These are phyloP conservation scores for Solanum virginianum DNA, from an alignment of 257 asterid genomes.

Conservation along the genomic window DNA sequence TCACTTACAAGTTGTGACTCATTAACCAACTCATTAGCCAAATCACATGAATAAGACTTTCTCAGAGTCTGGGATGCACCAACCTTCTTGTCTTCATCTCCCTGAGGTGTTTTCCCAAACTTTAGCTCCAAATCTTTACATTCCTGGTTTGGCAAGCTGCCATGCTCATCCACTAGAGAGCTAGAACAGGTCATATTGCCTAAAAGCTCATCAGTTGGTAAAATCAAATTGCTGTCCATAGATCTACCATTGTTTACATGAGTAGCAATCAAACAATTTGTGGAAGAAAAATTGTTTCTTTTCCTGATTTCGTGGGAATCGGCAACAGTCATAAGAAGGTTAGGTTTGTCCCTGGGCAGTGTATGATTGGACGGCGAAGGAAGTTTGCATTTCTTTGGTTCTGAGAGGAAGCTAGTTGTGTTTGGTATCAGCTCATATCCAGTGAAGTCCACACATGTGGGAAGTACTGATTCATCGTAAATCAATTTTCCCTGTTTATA, in stretches of 20 bases:
- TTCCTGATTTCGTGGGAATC: conserved; percentile 11
- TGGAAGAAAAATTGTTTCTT: conserved; percentile 7
- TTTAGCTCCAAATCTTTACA: conserved; percentile 3
- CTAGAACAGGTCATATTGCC: conserved; percentile 7
- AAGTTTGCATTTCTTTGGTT: conserved; percentile 32
- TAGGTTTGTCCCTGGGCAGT: conserved; percentile 22
- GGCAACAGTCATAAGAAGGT: conserved; percentile 11
- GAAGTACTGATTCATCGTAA: conserved; percentile 29
- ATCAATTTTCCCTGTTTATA: conserved; percentile 35
- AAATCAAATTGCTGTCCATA: conserved; percentile 5
- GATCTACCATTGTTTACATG: conserved; percentile 4
- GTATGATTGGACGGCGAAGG: conserved; percentile 26
- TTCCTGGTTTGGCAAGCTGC: conserved; percentile 17
- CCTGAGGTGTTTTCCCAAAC: conserved; percentile 3
- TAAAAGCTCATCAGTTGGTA: not conserved
- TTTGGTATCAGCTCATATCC: conserved; percentile 36
- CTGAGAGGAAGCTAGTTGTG: conserved; percentile 15
- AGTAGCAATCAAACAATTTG: conserved; percentile 9
- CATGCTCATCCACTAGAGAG: not conserved
- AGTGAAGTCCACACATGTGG: conserved; percentile 28
- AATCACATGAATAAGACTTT: conserved; percentile 22
- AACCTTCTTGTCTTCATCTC: conserved; percentile 6
- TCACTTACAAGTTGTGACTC: conserved; percentile 26
- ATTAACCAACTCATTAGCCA: too few species aligned
- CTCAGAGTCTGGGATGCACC: conserved; percentile 14